These are phyloP conservation scores for Rhynchosporium secalis DNA, from an alignment of 2,329 filamentous ascomycete species.

Conservation along the genomic window DNA sequence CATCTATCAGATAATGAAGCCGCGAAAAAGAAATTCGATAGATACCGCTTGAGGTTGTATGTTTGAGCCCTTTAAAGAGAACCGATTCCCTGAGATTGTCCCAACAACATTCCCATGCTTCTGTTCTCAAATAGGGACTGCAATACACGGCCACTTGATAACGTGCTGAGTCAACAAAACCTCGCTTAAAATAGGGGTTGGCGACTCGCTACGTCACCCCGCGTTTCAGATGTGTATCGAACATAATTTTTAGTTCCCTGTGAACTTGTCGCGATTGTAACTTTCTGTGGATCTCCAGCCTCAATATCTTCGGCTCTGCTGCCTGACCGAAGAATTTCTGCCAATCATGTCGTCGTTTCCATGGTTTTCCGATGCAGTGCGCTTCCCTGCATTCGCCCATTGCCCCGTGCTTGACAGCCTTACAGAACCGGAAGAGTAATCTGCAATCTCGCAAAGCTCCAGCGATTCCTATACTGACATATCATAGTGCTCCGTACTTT, in stretches of 20 bases:
- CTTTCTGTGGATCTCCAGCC: background rate
- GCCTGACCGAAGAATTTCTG: no score
- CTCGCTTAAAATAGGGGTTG: background rate
- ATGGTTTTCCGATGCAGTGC: slow-evolving; percentile 23
- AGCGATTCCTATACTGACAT: slow-evolving; percentile 3
- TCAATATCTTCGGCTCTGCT: no score
- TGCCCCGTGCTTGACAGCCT: slow-evolving; percentile 24
- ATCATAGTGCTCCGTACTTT: slow-evolving; percentile 16
- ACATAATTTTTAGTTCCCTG: background rate
- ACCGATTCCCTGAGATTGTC: no score
- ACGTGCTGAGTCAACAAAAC: background rate
- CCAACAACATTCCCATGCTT: no score
- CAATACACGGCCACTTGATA: no score
- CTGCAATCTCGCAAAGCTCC: no score
- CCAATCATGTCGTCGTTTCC: slow-evolving; percentile 27
- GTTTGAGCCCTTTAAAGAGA: no score
- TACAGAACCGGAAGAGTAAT: background rate
- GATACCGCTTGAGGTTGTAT: no score
- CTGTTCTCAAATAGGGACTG: no score
- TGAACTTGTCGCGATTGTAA: background rate
- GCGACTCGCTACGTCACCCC: background rate
- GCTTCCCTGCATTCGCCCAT: slow-evolving; percentile 31
- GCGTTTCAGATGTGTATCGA: slow-evolving; percentile 16
- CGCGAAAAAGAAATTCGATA: no score
- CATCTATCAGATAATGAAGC: no score